phyloP scores from a whole-genome alignment of 108 stramenopile species.

The Nannochloropsis granulata region DNA sequence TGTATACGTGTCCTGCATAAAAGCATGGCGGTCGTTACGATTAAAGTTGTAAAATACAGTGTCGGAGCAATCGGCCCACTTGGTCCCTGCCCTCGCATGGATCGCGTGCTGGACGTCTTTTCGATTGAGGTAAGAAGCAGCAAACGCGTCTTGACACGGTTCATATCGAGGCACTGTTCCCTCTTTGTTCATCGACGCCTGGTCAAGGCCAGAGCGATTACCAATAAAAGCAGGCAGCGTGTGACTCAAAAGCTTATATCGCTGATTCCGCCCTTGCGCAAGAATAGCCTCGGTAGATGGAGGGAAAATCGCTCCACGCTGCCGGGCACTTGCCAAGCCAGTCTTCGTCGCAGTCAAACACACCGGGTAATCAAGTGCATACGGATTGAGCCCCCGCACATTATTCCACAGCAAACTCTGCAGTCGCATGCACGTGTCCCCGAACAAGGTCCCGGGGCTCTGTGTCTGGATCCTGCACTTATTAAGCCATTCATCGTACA shows the following conservation, averaged over 20 bases:
- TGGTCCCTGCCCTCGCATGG: slow-evolving; percentile 29
- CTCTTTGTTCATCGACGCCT: background rate
- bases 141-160: slow-evolving; percentile 41
- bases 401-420: background rate
- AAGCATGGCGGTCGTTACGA: background rate
- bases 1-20: background rate
- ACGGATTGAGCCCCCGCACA: slow-evolving; percentile 43
- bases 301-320: background rate
- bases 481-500: slow-evolving; percentile 17
- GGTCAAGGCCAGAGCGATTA: background rate
- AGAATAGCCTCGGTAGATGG: background rate
- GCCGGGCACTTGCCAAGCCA: background rate
- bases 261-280: background rate
- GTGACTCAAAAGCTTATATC: background rate
- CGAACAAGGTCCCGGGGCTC: background rate
- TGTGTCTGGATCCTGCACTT: background rate
- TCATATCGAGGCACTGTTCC: slow-evolving; percentile 25
- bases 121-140: slow-evolving; percentile 44
- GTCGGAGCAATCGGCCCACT: background rate
- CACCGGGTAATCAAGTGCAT: slow-evolving; percentile 57
- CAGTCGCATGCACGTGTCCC: background rate
- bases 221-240: background rate
- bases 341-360: slow-evolving; percentile 25
- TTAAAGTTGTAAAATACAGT: background rate
- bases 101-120: slow-evolving; percentile 47